Evolutionary conservation across 2,329 filamentous ascomycete genomes (phyloP), one percentile per base, ranked within the genome.

Genomic region (Magnaporthiopsis incrustans): DNA sequence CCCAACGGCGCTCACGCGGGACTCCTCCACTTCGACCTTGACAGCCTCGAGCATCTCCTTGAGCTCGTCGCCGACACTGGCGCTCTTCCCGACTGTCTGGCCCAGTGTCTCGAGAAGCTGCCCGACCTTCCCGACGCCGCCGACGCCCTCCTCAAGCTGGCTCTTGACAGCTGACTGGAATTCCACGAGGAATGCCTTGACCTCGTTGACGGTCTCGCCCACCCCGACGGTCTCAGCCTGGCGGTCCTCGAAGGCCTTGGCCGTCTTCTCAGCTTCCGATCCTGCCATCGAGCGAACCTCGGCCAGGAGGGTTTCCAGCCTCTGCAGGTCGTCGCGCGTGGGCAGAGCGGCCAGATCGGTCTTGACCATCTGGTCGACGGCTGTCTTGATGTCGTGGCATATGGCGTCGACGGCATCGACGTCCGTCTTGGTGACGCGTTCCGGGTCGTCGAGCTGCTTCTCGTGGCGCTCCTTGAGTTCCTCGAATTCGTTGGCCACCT

Each of bases 11-110:
- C 90, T 86, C 22, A 88, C 87, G 69, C 91, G 89, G 14, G 91
- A 89, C 67, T 93, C 90, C 70, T 97, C 92, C 66, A 98, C 97
- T 72, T 97, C 93, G 1, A 85, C 79, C 74, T 90, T 92, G 76
- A 98, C 87, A 2, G 87, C 85, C 64, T 91, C 88, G 57, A 87
- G 85, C 73, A 93, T 82, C 64, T 89, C 88, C 70, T 88, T 88
- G 63, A 93, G 78, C 67, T 87, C 88, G n/a, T 84, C 81, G 33
- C 81, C 77, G 27, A 87, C 75, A 57, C 75, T 81, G 50, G 83
- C 81, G 65, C 86, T 88, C 69, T 83, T 81, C 64, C 78, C 78
- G 50, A 87, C 78, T 58, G 82, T 83, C 70, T 90, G 87, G 70
- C 88, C 81, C 65, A 93, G 79, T 58, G 83, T 80, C 68, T 90